Base-by-base conservation (phyloP, 2,329 filamentous ascomycete genomes). In the Pestalotiopsis sp. region DNA sequence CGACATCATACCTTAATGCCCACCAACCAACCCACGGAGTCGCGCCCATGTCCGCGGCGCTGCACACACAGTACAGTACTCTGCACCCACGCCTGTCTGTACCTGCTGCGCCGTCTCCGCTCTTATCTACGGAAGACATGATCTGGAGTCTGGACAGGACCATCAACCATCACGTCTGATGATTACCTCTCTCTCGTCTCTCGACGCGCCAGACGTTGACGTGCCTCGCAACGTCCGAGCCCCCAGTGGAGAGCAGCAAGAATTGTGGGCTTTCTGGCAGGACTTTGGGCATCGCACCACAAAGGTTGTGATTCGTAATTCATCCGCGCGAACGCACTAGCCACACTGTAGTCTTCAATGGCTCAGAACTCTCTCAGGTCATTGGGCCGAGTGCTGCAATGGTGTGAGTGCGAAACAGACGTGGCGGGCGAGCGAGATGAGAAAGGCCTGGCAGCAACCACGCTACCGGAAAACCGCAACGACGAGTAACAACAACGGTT, bases 181-280 rank as follows among this genome's bases (percentile, higher is more conserved):
- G 38, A 45, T 36, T 14, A n/a, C 62, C 17, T 63, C 31, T 13
- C 5, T 25, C 62, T 17, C 14, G 38, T 68, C 70, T 71, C 45
- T 52, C 17, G 45, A 52, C 45, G 45, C 45, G 45, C 45, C 45
- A 64, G 71, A 65, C 65, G 71, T 68, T 75, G 71, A 75, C 73
- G 73, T 75, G 73, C 73, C 73, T 71, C 68, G 71, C 74, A 71
- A 72, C 69, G 70, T 70, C 70, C 71, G 67, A 67, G 65, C 61
- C 60, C 70, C 45, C 9, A 17, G 45, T 52, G 45, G 45, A 52
- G 45, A 52, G 45, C 45, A 52, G 45, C 17, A 52, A 52, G 41
- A 52, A 52, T 70, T 71, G 71, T 65, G 68, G 25, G 59, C 27
- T 39, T 39, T 63, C 45, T 62, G 68, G 66, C 66, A 68, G 73